Evolutionary conservation across 345 rosid species (phyloP).

Genomic region (Reutealis trisperma): DNA sequence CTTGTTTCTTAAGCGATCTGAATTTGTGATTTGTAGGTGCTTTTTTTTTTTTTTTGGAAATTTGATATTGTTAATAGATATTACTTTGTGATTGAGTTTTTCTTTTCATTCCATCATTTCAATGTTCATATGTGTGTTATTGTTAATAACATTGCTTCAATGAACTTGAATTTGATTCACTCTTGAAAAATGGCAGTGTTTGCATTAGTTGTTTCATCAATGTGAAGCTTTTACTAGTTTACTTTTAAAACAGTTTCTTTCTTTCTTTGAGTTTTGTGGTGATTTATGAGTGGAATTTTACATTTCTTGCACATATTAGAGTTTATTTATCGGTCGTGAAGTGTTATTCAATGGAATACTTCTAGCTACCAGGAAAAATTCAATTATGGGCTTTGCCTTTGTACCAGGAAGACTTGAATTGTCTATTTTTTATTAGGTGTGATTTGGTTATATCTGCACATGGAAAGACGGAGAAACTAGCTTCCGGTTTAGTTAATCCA

Average conservation of each 20-base stretch:
- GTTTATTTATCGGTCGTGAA: background rate
- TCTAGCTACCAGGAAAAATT: background rate
- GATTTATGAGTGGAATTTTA: background rate
- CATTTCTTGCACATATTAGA: background rate
- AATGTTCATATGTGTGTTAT: background rate
- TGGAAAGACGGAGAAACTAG: conserved; percentile 83
- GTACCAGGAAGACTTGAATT: conserved; percentile 2
- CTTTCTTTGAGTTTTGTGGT: background rate
- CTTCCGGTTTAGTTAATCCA: conserved; percentile 87
- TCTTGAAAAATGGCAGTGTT: background rate
- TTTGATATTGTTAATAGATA: background rate
- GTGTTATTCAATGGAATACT: background rate
- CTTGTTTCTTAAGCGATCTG: conserved; percentile 10
- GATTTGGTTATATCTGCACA: conserved; percentile 78
- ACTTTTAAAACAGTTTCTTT: background rate
- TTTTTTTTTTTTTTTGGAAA: background rate
- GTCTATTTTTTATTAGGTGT: conserved; percentile 49
- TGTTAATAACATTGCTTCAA: background rate
- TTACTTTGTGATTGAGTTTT: background rate
- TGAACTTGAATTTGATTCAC: background rate
- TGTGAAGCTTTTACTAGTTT: background rate
- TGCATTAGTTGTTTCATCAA: background rate
- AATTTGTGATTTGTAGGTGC: background rate
- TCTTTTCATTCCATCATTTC: background rate
- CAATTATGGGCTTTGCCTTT: background rate